A percentile compares a stretch with the other conserved stretches of the same genome.
Evolutionary conservation across 2,329 filamentous ascomycete genomes (phyloP).

Genomic region (Pezicula carpinea): DNA sequence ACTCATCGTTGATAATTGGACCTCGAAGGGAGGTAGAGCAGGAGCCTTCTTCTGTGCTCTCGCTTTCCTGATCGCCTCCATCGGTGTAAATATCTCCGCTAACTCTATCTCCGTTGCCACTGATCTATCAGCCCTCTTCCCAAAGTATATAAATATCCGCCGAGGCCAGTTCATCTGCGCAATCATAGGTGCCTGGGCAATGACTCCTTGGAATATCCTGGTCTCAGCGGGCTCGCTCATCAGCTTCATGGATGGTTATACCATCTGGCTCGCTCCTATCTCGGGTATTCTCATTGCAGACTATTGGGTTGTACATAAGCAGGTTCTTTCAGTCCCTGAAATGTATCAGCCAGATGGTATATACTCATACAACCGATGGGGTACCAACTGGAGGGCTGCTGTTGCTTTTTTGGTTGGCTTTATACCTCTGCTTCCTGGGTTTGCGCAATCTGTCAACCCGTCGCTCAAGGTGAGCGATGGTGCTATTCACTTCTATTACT

Average conservation of each 20-base stretch:
- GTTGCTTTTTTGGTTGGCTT: conserved; percentile 17
- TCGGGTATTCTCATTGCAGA: conserved; percentile 28
- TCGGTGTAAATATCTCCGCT: conserved; percentile 35
- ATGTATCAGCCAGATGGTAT: conserved; percentile 18
- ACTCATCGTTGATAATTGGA: conserved; percentile 11
- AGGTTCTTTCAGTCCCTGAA: conserved; percentile 25
- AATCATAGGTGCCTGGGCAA: conserved; percentile 34
- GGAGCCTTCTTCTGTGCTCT: conserved; percentile 17
- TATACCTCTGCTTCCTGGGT: conserved; percentile 17
- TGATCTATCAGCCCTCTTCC: conserved; percentile 39
- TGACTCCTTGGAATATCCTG: conserved; percentile 41
- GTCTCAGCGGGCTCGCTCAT: conserved; percentile 8
- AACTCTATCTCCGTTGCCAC: conserved; percentile 28
- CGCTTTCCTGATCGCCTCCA: conserved; percentile 14
- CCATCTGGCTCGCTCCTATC: conserved; percentile 32
- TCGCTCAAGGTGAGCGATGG: conserved; percentile 3
- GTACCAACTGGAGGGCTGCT: conserved; percentile 1
- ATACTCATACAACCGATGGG: conserved; percentile 10
- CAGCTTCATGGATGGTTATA: conserved; percentile 2
- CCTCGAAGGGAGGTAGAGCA: conserved; percentile 16
- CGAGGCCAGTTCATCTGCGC: conserved; percentile 37
- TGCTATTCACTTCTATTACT: conserved; percentile 6
- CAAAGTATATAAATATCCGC: conserved; percentile 43
- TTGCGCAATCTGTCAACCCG: conserved; percentile 7
- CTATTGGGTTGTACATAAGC: conserved; percentile 30